phyloP scores from a whole-genome alignment of 106 monocot genomes.

The Dendrobium officinale region DNA sequence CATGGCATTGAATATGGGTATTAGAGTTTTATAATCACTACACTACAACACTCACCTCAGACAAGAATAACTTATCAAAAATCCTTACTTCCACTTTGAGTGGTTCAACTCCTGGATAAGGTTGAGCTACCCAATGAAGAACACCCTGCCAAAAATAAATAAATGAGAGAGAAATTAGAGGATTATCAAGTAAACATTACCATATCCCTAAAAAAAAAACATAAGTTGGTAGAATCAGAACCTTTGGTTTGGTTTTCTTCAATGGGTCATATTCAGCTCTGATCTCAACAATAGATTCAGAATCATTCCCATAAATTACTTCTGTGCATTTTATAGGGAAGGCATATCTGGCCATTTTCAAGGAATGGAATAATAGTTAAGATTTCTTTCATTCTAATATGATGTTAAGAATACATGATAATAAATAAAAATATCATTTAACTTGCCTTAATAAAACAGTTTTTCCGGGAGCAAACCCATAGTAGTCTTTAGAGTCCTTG shows the following conservation, averaged over 20 bases:
- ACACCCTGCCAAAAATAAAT: conserved; percentile 56
- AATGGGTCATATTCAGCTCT: conserved; percentile 79
- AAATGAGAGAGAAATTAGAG: not conserved
- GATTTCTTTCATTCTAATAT: not conserved
- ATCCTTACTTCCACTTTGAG: conserved; percentile 87
- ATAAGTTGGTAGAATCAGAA: conserved; percentile 11
- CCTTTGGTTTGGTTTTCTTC: conserved; percentile 89
- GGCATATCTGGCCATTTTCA: conserved; percentile 55
- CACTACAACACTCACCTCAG: conserved; percentile 50
- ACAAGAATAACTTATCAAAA: conserved; percentile 85
- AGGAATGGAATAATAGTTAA: not conserved
- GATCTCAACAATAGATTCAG: conserved; percentile 54
- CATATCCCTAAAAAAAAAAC: not conserved
- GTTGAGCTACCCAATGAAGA: conserved; percentile 97
- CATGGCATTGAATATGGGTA: too few relatives aligned
- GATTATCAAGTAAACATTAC: not conserved
- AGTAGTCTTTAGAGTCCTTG: conserved; percentile 95
- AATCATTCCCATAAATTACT: conserved; percentile 63
- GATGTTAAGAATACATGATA: not conserved
- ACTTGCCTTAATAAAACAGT: conserved; percentile 76
- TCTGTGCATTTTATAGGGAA: conserved; percentile 93
- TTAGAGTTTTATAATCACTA: too few relatives aligned
- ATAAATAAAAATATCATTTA: not conserved
- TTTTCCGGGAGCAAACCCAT: conserved; percentile 96
- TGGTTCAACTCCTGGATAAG: conserved; percentile 80